Conservation (phyloP, 2,329 filamentous ascomycete genomes). For the Ophiostoma fasciatum region DNA sequence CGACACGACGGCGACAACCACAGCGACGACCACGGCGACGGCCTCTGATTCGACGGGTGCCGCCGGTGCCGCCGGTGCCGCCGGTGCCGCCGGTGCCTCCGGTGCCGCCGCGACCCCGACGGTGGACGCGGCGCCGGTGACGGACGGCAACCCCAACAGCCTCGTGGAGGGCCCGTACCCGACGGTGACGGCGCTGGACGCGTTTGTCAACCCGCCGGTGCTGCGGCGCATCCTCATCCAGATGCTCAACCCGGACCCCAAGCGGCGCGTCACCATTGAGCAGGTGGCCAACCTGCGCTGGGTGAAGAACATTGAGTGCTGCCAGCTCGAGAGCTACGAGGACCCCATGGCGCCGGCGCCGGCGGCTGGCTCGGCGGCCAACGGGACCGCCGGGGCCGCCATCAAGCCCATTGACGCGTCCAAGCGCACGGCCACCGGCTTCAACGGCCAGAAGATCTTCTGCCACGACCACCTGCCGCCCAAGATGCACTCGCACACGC, state of each 20-base stretch:
- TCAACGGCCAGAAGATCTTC: slow-evolving; percentile 34
- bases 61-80: neutral
- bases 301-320: slow-evolving; percentile 64
- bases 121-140: slow-evolving; percentile 15
- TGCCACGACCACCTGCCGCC: slow-evolving; percentile 43
- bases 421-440: slow-evolving; percentile 34
- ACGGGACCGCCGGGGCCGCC: too few relatives aligned
- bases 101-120: slow-evolving; percentile 9
- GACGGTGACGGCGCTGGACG: slow-evolving; percentile 48
- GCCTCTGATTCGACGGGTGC: too few relatives aligned
- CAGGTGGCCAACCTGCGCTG: slow-evolving; percentile 58
- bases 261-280: slow-evolving; percentile 52
- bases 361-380: neutral
- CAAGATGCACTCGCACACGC: slow-evolving; percentile 19
- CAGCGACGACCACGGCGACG: too few relatives aligned
- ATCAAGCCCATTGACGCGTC: slow-evolving; percentile 43
- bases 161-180: slow-evolving; percentile 32
- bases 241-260: slow-evolving; percentile 72
- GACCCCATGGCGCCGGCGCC: slow-evolving; percentile 27
- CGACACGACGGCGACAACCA: too few relatives aligned
- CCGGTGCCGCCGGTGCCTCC: neutral
- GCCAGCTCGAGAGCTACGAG: slow-evolving; percentile 55
- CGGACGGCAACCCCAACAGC: slow-evolving; percentile 32
- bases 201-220: slow-evolving; percentile 47
- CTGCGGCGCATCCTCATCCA: slow-evolving; percentile 57